Conservation (phyloP, 2,329 filamentous ascomycete genomes). For the Hirsutella rhossiliensis region DNA sequence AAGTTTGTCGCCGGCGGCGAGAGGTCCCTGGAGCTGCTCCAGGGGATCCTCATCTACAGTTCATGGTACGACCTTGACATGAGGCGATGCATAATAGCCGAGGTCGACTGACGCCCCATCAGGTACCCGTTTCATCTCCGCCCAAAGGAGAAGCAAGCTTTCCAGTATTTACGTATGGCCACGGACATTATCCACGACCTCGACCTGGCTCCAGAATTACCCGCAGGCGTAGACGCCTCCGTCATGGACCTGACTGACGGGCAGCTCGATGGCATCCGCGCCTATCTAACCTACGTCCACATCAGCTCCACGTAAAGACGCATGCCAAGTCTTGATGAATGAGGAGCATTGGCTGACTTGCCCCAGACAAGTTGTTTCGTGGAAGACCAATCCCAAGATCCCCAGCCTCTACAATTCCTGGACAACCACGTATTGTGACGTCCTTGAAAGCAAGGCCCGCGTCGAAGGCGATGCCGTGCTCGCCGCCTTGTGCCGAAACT, state of each 20-base stretch:
- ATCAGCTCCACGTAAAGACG: slow-evolving; percentile 25
- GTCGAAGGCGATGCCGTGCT: slow-evolving; percentile 28
- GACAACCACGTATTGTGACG: slow-evolving; percentile 31
- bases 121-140: slow-evolving; percentile 45
- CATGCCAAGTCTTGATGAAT: too few species aligned
- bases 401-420: slow-evolving; percentile 25
- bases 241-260: slow-evolving; percentile 5
- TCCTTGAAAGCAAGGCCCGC: slow-evolving; percentile 24
- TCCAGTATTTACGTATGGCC: slow-evolving; percentile 40
- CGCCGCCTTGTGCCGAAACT: slow-evolving; percentile 28
- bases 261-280: slow-evolving; percentile 30
- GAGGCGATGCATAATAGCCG: not conserved
- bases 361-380: slow-evolving; percentile 24
- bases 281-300: slow-evolving; percentile 34
- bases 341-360: not conserved
- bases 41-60: slow-evolving; percentile 45
- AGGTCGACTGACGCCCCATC: not conserved
- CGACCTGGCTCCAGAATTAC: slow-evolving; percentile 30
- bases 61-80: slow-evolving; percentile 31
- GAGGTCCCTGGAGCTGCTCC: slow-evolving; percentile 42
- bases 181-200: slow-evolving; percentile 37
- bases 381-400: slow-evolving; percentile 21
- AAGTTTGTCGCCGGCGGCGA: slow-evolving; percentile 46
- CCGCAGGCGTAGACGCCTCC: not conserved
- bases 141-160: slow-evolving; percentile 34